Evolutionary conservation across 1,284 basidiomycete species (phyloP).

Genomic region (Marasmius fiardii): DNA sequence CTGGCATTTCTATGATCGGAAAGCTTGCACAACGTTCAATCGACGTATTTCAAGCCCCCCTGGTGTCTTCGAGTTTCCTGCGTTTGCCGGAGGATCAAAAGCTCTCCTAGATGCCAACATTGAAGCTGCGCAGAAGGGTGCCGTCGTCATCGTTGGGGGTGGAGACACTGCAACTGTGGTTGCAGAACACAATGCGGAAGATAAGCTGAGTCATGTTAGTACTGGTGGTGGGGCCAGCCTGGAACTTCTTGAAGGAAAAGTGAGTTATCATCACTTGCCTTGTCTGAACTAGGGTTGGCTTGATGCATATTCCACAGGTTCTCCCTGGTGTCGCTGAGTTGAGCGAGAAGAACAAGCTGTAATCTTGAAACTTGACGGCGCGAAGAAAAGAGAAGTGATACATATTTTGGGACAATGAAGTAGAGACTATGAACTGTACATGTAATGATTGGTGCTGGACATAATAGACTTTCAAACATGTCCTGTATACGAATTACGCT

Average conservation of each 20-base stretch:
- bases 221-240: constrained; percentile 97
- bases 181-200: constrained; percentile 80
- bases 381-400: too few species aligned
- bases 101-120: constrained; percentile 85
- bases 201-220: constrained; percentile 92
- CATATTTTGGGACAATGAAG: too few species aligned
- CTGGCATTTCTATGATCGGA: background rate
- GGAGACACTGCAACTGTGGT: constrained; percentile 93
- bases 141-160: constrained; percentile 92
- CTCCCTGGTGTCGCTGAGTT: constrained; percentile 85
- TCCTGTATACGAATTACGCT: too few species aligned
- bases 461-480: too few species aligned
- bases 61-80: constrained; percentile 96
- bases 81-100: constrained; percentile 86
- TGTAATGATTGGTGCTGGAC: background rate
- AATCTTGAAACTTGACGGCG: too few species aligned
- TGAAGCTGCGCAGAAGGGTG: constrained; percentile 83
- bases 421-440: too few species aligned
- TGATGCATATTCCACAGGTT: constrained; percentile 42
- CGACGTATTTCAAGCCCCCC: constrained; percentile 59
- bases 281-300: background rate
- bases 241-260: constrained; percentile 96
- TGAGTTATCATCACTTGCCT: constrained; percentile 28
- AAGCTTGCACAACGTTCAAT: background rate
- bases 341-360: constrained; percentile 41